These are phyloP conservation scores for Gliomastix tumulicola DNA, from an alignment of 2,329 filamentous ascomycete species.

Conservation along the genomic window DNA sequence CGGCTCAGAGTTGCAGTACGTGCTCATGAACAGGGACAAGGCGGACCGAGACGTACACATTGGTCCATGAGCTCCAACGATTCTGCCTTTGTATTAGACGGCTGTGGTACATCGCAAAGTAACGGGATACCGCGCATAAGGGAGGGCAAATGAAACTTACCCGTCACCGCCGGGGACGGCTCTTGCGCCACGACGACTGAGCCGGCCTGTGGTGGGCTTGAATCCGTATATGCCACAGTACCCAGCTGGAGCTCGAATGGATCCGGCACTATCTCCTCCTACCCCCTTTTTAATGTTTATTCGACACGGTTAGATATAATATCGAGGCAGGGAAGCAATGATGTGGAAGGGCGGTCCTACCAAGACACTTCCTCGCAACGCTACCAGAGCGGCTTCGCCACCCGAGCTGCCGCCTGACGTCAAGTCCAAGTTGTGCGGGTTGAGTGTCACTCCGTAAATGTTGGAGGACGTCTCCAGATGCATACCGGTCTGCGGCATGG, in stretches of 20 bases:
- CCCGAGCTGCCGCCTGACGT: conserved; percentile 61
- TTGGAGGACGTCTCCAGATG: conserved; percentile 62
- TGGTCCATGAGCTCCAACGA: neutral
- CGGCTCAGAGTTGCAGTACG: neutral
- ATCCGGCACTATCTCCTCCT: conserved; percentile 39
- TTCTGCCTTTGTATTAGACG: neutral
- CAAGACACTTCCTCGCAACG: conserved; percentile 49
- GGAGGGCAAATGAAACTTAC: neutral
- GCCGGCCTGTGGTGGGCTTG: neutral
- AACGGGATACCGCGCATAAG: no score
- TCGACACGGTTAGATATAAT: neutral
- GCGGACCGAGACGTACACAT: neutral
- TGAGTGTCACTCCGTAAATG: conserved; percentile 54
- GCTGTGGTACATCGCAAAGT: no score
- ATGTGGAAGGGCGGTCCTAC: conserved; percentile 51
- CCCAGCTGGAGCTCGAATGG: neutral
- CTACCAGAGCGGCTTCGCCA: conserved; percentile 58
- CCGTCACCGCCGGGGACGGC: neutral
- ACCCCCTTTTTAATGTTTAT: neutral
- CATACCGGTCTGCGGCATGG: conserved; percentile 59
- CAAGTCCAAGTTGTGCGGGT: conserved; percentile 50
- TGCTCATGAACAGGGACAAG: neutral
- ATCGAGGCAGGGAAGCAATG: neutral
- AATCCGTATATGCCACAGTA: neutral
- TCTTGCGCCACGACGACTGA: neutral